Evolutionary conservation across 768 basidiomycete genomes (phyloP).

Genomic region (Thelephora ganbajun): DNA sequence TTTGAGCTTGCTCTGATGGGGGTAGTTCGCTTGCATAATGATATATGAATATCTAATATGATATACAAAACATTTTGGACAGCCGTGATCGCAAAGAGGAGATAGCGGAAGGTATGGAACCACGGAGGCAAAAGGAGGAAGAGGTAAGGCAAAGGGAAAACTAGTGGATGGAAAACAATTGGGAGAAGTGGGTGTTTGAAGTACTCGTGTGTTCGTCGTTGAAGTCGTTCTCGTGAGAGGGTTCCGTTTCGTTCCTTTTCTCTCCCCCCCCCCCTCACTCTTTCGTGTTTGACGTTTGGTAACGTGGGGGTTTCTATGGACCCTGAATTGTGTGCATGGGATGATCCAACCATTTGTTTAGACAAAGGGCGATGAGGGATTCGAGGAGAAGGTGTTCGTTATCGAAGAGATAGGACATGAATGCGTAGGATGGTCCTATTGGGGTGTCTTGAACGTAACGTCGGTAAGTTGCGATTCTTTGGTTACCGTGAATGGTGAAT

Average conservation of each 20-base stretch:
- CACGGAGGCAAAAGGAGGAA: conserved; percentile 3
- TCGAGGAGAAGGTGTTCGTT: conserved; percentile 48
- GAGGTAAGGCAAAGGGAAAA: no score
- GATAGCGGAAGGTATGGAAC: background rate
- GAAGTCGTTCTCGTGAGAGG: no score
- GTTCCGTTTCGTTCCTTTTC: no score
- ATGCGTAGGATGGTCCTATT: conserved; percentile 51
- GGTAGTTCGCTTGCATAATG: background rate
- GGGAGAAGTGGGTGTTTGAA: no score
- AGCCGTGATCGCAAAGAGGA: no score
- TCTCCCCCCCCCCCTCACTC: no score
- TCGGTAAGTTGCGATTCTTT: conserved; percentile 46
- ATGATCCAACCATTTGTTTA: conserved; percentile 75
- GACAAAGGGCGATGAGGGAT: conserved; percentile 46
- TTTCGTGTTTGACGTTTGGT: no score
- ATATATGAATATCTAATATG: background rate
- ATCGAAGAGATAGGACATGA: conserved; percentile 49
- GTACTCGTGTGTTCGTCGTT: no score
- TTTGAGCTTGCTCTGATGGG: background rate
- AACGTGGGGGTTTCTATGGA: no score
- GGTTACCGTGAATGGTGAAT: conserved; percentile 19
- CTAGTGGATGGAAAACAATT: no score
- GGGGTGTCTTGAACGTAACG: conserved; percentile 36
- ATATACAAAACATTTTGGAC: background rate
- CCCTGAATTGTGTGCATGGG: no score